Evolutionary conservation across 1,284 basidiomycete species (phyloP), one percentile per base, ranked within the genome.

Genomic region (Melanopsichium pennsylvanicum): DNA sequence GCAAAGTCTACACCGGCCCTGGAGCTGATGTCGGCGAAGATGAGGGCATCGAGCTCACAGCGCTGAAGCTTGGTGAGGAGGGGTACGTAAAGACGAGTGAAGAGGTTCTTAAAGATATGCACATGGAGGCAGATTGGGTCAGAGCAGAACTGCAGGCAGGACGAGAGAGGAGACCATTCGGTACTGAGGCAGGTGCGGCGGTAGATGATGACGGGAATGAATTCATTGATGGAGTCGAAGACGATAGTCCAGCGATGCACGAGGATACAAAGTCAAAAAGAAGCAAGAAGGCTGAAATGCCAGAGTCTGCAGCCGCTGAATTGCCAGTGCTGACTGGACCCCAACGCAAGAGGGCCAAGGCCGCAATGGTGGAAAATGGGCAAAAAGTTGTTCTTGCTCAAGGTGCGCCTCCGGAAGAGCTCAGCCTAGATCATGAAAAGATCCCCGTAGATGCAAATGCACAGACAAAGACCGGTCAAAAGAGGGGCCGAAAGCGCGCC

Each of bases 21-120:
- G 72, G 79, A 23, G 56, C 68, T 13, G 75, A 80, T 29, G 61
- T 75, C 16, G 75, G 78, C 22, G 70, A 76, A 12, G 74, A 77
- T 29, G 67, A 75, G n/a, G 71, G 75, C 16, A 46, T 61, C 29
- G 58, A 68, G 35, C 45, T 68, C 2, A 54, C 64, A 5, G 35
- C 34, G 3, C 57, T 52, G 2, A 64, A 67, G 21, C 68, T 72
- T 26, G 79, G 76, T 37, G 72, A 61, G 38, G 72, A 70, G 15
- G 60, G 43, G 19, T 75, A 31, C 34, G 64, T 69, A 23, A 69
- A 69, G 36, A 75, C 75, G 48, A 70, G 66, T 35, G 68, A 73
- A 52, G 77, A 76, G 37, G 59, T 73, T 51, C 36, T 72, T 21
- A 52, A 50, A 34, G 71, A 75, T 32, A 72, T 75, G 68, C 45